Conservation (phyloP, 768 basidiomycete species). For the Chlorophyllum brunneum region DNA sequence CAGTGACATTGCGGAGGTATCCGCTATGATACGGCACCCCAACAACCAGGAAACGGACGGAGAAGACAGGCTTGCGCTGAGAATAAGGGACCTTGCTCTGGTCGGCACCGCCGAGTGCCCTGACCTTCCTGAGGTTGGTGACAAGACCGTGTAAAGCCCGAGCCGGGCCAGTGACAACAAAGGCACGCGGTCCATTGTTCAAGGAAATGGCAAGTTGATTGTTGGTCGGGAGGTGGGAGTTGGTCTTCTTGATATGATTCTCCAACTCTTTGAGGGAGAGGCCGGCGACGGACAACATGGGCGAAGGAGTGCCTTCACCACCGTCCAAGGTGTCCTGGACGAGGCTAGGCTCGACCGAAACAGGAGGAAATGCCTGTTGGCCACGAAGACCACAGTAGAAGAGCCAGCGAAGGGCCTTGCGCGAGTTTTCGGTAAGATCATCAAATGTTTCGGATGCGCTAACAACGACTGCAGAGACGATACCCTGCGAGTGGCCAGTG, state of each 20-base stretch:
- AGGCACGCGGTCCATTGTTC: constrained; percentile 86
- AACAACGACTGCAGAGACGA: constrained; percentile 90
- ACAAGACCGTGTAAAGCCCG: constrained; percentile 93
- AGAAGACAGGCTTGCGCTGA: constrained; percentile 92
- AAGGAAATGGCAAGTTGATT: constrained; percentile 85
- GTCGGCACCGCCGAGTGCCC: constrained; percentile 82
- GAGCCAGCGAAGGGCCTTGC: constrained; percentile 86
- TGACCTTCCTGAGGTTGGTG: constrained; percentile 84
- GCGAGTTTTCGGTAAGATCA: constrained; percentile 69
- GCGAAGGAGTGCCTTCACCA: constrained; percentile 88
- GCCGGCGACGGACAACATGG: constrained; percentile 91
- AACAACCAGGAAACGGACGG: constrained; percentile 90
- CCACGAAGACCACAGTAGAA: constrained; percentile 93
- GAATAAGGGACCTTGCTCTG: constrained; percentile 94
- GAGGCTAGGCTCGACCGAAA: constrained; percentile 84
- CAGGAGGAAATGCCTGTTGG: constrained; percentile 90
- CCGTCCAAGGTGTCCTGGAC: constrained; percentile 86
- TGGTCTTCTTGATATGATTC: constrained; percentile 81
- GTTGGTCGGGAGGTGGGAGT: constrained; percentile 75
- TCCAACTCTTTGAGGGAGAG: constrained; percentile 73
- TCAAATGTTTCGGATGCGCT: constrained; percentile 75
- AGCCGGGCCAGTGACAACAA: constrained; percentile 91
- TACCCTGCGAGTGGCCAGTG: constrained; percentile 97
- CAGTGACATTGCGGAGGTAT: constrained; percentile 72
- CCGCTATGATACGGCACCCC: constrained; percentile 94